Evolutionary conservation across 345 rosid species (phyloP).

Genomic region (Lepidium didymum): DNA sequence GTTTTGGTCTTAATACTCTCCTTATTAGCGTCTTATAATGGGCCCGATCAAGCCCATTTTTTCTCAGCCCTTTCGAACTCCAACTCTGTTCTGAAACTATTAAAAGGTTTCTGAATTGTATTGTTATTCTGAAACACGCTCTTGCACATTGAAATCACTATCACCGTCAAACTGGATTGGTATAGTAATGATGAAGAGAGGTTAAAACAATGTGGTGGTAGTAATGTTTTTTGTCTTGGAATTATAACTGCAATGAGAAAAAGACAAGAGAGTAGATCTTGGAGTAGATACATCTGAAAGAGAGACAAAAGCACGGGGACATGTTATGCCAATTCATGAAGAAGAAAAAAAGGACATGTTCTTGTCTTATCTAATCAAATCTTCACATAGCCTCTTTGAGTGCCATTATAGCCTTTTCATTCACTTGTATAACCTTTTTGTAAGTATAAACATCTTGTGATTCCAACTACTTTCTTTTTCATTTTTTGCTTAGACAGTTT

Average conservation of each 20-base stretch:
- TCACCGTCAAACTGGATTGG: not conserved
- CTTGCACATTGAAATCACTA: not conserved
- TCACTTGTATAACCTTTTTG: not conserved
- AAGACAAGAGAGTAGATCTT: slow-evolving; percentile 25
- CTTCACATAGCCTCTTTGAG: slow-evolving; percentile 29
- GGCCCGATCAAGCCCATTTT: not conserved
- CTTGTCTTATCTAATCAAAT: slow-evolving; percentile 26
- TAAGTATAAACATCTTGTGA: slow-evolving; percentile 1
- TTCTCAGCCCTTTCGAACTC: not conserved
- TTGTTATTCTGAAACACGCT: too few relatives aligned
- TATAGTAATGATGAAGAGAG: not conserved
- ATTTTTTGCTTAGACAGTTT: not conserved
- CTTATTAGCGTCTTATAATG: not conserved
- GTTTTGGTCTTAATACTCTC: not conserved
- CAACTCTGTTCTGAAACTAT: not conserved
- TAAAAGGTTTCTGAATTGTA: too few relatives aligned
- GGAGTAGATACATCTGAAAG: slow-evolving; percentile 23
- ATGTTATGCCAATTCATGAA: slow-evolving; percentile 31
- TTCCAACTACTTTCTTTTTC: not conserved
- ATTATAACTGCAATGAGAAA: not conserved
- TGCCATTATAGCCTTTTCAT: slow-evolving; percentile 10
- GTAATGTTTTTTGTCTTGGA: not conserved
- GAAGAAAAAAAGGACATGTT: slow-evolving; percentile 21
- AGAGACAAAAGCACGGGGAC: slow-evolving; percentile 29
- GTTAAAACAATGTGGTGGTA: not conserved